Evolutionary conservation across 140 eudicot genomes (phyloP).

Genomic region (Erigeron philadelphicus): DNA sequence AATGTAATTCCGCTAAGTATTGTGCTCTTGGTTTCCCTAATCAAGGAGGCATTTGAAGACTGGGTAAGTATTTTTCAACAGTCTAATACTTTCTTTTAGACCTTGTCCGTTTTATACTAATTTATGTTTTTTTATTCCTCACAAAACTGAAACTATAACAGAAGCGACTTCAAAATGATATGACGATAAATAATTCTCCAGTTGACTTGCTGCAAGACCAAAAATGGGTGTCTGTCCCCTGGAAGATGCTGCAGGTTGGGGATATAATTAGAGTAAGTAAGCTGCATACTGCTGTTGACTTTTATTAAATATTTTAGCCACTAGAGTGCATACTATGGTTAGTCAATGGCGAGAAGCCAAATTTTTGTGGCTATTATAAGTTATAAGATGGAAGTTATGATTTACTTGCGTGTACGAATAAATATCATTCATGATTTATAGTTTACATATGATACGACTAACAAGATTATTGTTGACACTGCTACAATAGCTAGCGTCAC

Average conservation of each 20-base stretch:
- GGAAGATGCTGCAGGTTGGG: slow-evolving; percentile 93
- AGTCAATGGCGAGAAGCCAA: slow-evolving; percentile 8
- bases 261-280: slow-evolving; percentile 77
- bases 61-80: slow-evolving; percentile 55
- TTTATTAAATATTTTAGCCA: slow-evolving; percentile 4
- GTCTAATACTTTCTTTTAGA: neutral
- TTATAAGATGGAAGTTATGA: slow-evolving; percentile 5
- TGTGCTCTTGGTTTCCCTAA: slow-evolving; percentile 85
- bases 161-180: slow-evolving; percentile 94
- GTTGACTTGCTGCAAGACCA: slow-evolving; percentile 71
- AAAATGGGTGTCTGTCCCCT: slow-evolving; percentile 68
- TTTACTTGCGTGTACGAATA: neutral
- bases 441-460: neutral
- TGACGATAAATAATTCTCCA: slow-evolving; percentile 68
- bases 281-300: slow-evolving; percentile 2
- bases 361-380: neutral
- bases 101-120: neutral
- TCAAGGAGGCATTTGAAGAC: slow-evolving; percentile 97
- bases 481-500: neutral
- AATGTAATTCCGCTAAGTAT: slow-evolving; percentile 77
- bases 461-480: neutral
- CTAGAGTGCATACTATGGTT: slow-evolving; percentile 15
- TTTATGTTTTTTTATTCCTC: slow-evolving; percentile 7
- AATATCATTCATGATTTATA: slow-evolving; percentile 9
- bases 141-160: slow-evolving; percentile 34